Evolutionary conservation across 441 rosid genomes (phyloP).

Genomic region (Gossypium gossypioides): DNA sequence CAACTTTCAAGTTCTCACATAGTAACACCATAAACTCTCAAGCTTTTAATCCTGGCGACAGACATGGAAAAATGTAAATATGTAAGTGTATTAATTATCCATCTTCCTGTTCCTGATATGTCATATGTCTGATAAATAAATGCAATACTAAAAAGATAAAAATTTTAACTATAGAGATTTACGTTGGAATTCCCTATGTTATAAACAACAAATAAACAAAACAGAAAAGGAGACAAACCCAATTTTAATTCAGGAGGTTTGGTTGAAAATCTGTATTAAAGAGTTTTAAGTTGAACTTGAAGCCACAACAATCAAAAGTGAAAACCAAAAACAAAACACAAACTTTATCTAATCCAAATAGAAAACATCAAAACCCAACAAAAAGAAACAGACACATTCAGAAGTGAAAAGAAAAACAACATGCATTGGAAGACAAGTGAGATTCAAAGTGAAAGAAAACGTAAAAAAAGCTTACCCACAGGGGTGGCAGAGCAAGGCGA

Average conservation of each 20-base stretch:
- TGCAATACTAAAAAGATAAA: not conserved
- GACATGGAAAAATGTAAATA: not conserved
- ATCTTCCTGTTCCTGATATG: not conserved
- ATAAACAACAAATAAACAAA: not conserved
- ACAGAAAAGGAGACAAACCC: not conserved
- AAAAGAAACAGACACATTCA: not conserved
- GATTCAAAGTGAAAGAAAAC: not conserved
- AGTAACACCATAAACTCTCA: not conserved
- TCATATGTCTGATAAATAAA: not conserved
- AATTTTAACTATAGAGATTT: not conserved
- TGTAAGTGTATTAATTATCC: not conserved
- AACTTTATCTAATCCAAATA: not conserved
- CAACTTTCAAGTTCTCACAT: not conserved
- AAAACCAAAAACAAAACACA: not conserved
- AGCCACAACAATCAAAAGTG: not conserved
- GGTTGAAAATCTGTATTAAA: not conserved
- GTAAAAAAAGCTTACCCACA: conserved; percentile 22
- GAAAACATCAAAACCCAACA: not conserved
- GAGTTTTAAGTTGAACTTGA: not conserved
- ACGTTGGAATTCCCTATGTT: not conserved
- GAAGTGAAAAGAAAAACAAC: not conserved
- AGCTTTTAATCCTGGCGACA: not conserved
- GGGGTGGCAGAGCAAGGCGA: conserved; percentile 22
- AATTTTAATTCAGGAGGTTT: not conserved
- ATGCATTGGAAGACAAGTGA: not conserved